These are phyloP conservation scores for Boletus edulis DNA, from an alignment of 768 basidiomycete genomes.

Conservation along the genomic window DNA sequence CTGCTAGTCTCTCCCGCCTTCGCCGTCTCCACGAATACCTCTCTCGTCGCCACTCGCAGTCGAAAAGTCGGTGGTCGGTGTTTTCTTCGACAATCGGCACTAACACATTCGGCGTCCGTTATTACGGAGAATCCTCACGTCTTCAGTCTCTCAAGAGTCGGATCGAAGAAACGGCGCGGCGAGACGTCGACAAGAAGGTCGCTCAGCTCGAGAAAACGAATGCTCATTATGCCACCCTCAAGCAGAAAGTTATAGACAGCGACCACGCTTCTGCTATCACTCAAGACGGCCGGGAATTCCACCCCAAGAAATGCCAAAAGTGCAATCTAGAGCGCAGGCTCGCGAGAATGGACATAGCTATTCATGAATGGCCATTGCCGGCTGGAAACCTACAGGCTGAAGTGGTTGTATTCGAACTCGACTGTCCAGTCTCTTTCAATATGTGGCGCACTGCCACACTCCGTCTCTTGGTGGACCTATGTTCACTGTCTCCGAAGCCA, in stretches of 20 bases:
- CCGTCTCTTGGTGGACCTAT: constrained; percentile 37
- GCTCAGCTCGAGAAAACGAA: constrained; percentile 30
- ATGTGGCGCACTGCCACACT: constrained; percentile 46
- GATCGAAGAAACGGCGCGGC: constrained; percentile 32
- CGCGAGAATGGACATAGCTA: constrained; percentile 27
- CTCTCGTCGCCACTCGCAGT: constrained; percentile 21
- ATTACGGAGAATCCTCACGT: constrained; percentile 26
- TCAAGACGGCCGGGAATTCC: constrained; percentile 5
- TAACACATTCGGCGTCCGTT: constrained; percentile 35
- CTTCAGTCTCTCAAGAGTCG: constrained; percentile 25
- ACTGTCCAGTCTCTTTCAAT: constrained; percentile 37
- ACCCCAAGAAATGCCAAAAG: constrained; percentile 23
- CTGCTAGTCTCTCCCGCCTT: constrained; percentile 28
- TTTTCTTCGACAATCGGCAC: constrained; percentile 26
- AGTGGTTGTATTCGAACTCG: constrained; percentile 41
- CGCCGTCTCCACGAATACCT: constrained; percentile 32
- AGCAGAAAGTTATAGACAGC: constrained; percentile 4
- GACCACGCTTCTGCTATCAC: neutral
- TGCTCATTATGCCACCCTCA: constrained; percentile 16
- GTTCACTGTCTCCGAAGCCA: constrained; percentile 9
- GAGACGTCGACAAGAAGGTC: constrained; percentile 22
- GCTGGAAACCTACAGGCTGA: constrained; percentile 17
- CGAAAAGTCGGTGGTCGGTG: constrained; percentile 33
- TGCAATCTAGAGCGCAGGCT: constrained; percentile 29
- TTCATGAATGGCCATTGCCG: constrained; percentile 51